phyloP scores from a whole-genome alignment of 441 rosid species.

The Adansonia gregorii region DNA sequence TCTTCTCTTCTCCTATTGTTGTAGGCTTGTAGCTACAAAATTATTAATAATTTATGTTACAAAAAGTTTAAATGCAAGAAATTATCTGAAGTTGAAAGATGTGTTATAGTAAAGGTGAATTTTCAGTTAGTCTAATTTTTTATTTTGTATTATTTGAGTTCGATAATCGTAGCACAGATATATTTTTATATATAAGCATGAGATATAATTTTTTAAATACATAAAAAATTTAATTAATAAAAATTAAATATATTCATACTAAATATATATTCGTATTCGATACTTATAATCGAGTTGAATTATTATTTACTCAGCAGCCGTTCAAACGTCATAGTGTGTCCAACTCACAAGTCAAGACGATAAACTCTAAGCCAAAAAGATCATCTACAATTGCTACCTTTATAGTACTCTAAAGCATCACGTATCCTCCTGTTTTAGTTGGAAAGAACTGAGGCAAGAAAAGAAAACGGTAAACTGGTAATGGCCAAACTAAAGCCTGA shows the following conservation, averaged over 20 bases:
- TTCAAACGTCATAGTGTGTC: background rate
- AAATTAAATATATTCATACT: too few species aligned
- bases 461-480: too few species aligned
- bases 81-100: background rate
- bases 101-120: background rate
- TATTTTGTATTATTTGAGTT: too few species aligned
- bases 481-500: background rate
- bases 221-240: too few species aligned
- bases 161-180: too few species aligned
- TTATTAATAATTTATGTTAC: background rate
- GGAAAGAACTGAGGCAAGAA: too few species aligned
- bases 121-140: background rate
- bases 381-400: background rate
- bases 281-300: too few species aligned
- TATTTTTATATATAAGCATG: too few species aligned
- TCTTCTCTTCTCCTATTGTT: background rate
- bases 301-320: background rate
- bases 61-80: background rate
- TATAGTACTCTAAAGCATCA: background rate
- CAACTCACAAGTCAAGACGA: background rate
- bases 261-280: too few species aligned
- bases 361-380: background rate
- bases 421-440: background rate
- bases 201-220: too few species aligned
- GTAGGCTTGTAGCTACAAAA: background rate